Evolutionary conservation across 139 green algal species (phyloP).

Genomic region (Chlamydomonas asymmetrica): DNA sequence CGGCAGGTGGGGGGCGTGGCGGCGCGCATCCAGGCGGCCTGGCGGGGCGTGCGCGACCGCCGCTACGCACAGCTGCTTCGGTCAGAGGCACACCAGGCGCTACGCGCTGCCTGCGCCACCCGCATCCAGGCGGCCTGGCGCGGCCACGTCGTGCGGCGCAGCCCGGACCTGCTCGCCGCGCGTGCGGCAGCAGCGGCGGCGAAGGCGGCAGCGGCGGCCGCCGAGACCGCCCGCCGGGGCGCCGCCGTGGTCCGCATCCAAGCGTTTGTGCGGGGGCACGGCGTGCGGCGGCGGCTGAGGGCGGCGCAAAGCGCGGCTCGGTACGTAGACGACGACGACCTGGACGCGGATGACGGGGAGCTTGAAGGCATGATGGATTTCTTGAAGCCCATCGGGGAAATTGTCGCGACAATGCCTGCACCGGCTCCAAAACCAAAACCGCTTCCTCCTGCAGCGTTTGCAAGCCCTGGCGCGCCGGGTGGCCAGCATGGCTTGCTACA

Average conservation of each 20-base stretch:
- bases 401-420: not conserved
- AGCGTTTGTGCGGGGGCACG: conserved; percentile 5
- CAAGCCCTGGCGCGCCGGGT: not conserved
- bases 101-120: not conserved
- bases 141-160: not conserved
- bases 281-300: conserved; percentile 13
- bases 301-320: conserved; percentile 1
- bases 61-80: not conserved
- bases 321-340: conserved; percentile 4
- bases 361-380: conserved; percentile 30
- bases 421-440: not conserved
- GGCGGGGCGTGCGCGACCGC: not conserved
- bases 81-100: not conserved
- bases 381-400: conserved; percentile 1
- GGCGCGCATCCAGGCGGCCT: not conserved
- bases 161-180: not conserved
- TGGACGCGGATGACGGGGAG: conserved; percentile 6
- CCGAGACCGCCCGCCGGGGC: not conserved
- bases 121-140: conserved; percentile 16
- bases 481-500: not conserved
- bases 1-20: not conserved
- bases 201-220: not conserved
- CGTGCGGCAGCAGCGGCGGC: not conserved
- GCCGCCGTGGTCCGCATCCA: not conserved
- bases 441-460: no score